phyloP scores from a whole-genome alignment of 192 early-diverging fungal species.

The Linderina pennispora region DNA sequence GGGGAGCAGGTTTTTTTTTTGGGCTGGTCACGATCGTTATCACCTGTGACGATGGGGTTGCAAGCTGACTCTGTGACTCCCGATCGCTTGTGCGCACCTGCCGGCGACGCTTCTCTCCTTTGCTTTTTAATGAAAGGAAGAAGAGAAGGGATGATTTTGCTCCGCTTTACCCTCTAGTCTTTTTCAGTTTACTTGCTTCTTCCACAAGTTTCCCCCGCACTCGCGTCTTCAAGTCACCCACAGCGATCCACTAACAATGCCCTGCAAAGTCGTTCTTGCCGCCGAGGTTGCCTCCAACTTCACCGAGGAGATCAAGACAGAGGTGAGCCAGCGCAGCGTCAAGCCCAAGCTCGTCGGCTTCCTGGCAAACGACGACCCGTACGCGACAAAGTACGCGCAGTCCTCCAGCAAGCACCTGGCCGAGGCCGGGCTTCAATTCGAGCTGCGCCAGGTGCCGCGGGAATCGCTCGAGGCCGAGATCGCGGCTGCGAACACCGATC shows the following conservation, averaged over 20 bases:
- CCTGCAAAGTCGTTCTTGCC: slow-evolving; percentile 51
- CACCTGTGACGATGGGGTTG: no score
- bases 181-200: no score
- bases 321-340: slow-evolving; percentile 57
- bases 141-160: no score
- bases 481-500: slow-evolving; percentile 83
- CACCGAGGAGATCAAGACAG: slow-evolving; percentile 41
- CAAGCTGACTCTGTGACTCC: no score
- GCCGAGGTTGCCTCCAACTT: slow-evolving; percentile 47
- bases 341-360: slow-evolving; percentile 84
- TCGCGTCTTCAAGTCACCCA: no score
- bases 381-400: slow-evolving; percentile 88
- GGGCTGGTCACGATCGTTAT: no score
- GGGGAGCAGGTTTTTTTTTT: no score
- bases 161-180: background rate
- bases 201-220: no score
- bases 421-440: slow-evolving; percentile 87
- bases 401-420: slow-evolving; percentile 92
- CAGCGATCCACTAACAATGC: slow-evolving; percentile 21
- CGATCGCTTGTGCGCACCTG: no score
- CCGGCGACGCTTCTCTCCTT: no score
- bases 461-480: slow-evolving; percentile 82
- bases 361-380: slow-evolving; percentile 92
- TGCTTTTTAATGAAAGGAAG: no score
- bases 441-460: slow-evolving; percentile 75